Evolutionary conservation across 257 asterid species (phyloP), one percentile per base, ranked within the genome.

Genomic region (Ehretia macrophylla): DNA sequence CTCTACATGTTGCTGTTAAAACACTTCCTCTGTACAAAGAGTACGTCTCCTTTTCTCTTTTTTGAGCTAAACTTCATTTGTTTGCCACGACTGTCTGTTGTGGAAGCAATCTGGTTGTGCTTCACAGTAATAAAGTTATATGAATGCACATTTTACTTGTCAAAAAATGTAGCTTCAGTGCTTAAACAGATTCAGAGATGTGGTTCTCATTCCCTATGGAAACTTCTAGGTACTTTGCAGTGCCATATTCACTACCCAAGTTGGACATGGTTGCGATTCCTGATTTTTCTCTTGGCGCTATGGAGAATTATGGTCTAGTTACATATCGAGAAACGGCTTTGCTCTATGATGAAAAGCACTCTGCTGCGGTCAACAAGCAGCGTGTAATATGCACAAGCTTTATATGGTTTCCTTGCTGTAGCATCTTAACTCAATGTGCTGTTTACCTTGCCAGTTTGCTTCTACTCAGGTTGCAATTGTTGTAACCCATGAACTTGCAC

Each of bases 241-340:
- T 72, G 49, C 75, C 83, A 11, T 77, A 73, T 64, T 67, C 79
- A 27, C 77, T 77, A 44, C 77, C 77, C 1, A 77, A 77, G 62
- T 57, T 77, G 72, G 83, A 77, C 65, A 73, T 77, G 83, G 77
- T 77, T 69, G 75, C 83, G 20, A 64, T 77, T 56, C 83, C 79
- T 12, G 83, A 77, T 57, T 77, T 77, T 54, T 14, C 75, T 52
- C 77, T 40, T 55, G 83, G 68, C 32, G 83, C 83, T 10, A 77
- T 77, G 83, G 83, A 77, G 54, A 77, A 77, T 37, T 73, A 73
- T 37, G 83, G 83, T 56, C 49, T 77, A 59, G 68, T 77, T 17
- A 67, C 72, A 32, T 77, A 39, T 35, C 60, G 77, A 20, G 80
- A 78, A 46, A 12, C 56, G n/a, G 78, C 45, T 56, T 61, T 78